Evolutionary conservation across 108 stramenopile genomes (phyloP).

Genomic region (Cyclostephanos invisitatus): DNA sequence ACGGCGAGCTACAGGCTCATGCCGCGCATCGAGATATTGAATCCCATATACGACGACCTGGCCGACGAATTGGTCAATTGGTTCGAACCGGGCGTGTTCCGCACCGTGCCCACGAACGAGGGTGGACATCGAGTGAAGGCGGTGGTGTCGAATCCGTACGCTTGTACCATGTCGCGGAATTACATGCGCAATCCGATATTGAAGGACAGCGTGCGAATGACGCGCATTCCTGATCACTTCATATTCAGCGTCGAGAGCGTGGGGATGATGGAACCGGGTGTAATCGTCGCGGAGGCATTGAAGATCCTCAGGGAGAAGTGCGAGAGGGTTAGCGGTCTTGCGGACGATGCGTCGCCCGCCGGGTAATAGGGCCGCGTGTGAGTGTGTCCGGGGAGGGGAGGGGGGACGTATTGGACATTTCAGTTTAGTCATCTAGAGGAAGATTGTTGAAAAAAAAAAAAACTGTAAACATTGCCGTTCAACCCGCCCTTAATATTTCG

Average conservation of each 20-base stretch:
- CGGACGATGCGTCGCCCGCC: conserved; percentile 25
- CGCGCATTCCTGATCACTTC: conserved; percentile 91
- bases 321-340: conserved; percentile 35
- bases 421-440: too few species aligned
- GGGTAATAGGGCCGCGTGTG: not conserved
- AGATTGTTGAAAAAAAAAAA: too few species aligned
- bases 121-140: conserved; percentile 53
- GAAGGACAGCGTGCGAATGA: conserved; percentile 80
- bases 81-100: conserved; percentile 88
- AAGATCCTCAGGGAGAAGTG: conserved; percentile 76
- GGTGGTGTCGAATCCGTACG: conserved; percentile 82
- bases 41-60: conserved; percentile 75
- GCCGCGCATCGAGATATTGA: conserved; percentile 70
- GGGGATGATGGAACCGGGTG: conserved; percentile 87
- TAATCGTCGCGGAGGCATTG: conserved; percentile 81
- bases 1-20: conserved; percentile 94
- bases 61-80: conserved; percentile 87
- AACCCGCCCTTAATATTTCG: too few species aligned
- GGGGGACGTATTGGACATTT: too few species aligned
- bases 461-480: too few species aligned
- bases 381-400: not conserved
- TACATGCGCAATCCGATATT: conserved; percentile 86
- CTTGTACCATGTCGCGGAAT: conserved; percentile 97
- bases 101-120: conserved; percentile 63
- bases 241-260: conserved; percentile 96